Conservation (phyloP, 2,329 filamentous ascomycete genomes). For the Colletotrichum truncatum region DNA sequence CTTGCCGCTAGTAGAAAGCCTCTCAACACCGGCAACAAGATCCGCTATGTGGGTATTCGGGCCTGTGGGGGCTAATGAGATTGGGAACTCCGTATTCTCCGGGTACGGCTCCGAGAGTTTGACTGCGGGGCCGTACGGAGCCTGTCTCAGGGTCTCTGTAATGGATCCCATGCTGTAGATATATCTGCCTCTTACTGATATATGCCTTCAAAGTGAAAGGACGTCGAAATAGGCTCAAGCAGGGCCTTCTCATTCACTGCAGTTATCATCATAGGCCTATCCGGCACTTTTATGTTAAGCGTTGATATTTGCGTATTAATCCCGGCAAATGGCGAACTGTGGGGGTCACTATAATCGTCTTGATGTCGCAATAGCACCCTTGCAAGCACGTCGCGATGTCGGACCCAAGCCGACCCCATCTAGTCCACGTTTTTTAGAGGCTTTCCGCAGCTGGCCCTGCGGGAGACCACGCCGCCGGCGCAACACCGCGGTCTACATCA, state of each 20-base stretch:
- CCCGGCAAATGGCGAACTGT: slow-evolving; percentile 2
- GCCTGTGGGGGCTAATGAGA: not conserved
- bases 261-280: not conserved
- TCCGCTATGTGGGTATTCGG: not conserved
- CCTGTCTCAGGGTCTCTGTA: not conserved
- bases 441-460: not conserved
- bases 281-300: not conserved
- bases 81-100: slow-evolving; percentile 7
- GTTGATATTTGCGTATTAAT: not conserved
- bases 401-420: slow-evolving; percentile 7
- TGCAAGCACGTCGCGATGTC: slow-evolving; percentile 23
- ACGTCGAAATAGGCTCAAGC: not conserved
- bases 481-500: slow-evolving; percentile 2
- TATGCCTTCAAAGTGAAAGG: not conserved
- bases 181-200: not conserved
- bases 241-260: not conserved
- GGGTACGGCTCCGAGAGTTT: not conserved
- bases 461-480: not conserved
- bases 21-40: not conserved
- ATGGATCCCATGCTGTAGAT: not conserved
- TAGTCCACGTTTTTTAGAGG: slow-evolving; percentile 5
- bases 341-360: not conserved
- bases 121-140: slow-evolving; percentile 2
- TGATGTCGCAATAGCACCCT: slow-evolving; percentile 27
- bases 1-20: not conserved